These are phyloP conservation scores for Adansonia gregorii DNA, from an alignment of 441 rosid genomes.

Conservation along the genomic window DNA sequence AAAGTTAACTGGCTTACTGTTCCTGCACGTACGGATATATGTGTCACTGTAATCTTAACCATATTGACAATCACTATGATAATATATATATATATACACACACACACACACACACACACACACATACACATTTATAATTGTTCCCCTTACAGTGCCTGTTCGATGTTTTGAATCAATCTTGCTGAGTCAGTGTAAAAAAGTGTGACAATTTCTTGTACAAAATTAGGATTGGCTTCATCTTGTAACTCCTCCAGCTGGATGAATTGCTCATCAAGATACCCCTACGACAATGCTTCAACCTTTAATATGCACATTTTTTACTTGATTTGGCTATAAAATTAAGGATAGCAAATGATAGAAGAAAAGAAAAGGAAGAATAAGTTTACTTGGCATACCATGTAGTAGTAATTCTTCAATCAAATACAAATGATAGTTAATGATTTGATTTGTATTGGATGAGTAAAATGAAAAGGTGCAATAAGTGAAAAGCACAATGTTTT, in stretches of 20 bases:
- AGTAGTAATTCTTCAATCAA: not conserved
- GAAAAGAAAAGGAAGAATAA: not conserved
- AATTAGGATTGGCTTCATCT: slow-evolving; percentile 65
- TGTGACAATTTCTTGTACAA: slow-evolving; percentile 63
- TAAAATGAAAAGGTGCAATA: not conserved
- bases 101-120: too few relatives aligned
- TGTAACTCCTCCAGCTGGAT: slow-evolving; percentile 65
- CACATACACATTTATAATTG: too few relatives aligned
- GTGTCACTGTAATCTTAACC: not conserved
- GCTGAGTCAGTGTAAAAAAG: slow-evolving; percentile 57
- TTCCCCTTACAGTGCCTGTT: slow-evolving; percentile 55
- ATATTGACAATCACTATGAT: not conserved
- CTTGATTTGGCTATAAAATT: not conserved
- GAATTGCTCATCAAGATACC: slow-evolving; percentile 68
- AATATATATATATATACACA: not conserved
- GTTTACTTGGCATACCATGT: not conserved
- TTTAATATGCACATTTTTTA: not conserved
- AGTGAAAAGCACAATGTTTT: not conserved
- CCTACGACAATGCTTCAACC: slow-evolving; percentile 37
- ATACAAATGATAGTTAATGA: not conserved
- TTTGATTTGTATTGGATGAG: not conserved
- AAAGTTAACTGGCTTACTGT: slow-evolving; percentile 49
- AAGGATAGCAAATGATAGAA: not conserved
- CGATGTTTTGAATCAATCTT: slow-evolving; percentile 51
- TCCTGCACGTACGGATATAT: slow-evolving; percentile 38